A percentile compares a stretch with the other conserved stretches of the same genome.
Conservation (phyloP, 805 yeast genomes). For the Barnettozyma populi region DNA sequence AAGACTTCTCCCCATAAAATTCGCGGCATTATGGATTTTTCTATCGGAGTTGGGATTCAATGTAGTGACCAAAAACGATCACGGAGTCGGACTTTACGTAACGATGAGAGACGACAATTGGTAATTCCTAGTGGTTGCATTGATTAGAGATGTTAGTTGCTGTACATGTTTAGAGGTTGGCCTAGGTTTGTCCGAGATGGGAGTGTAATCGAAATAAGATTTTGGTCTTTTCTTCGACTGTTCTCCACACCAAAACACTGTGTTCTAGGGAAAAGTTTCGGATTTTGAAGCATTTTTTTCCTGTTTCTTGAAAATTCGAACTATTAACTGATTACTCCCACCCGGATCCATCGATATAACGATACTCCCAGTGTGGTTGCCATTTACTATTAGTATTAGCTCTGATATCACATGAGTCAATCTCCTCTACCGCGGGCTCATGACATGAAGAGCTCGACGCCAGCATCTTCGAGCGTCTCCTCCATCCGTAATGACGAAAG, state of each 20-base stretch:
- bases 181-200: too few species aligned
- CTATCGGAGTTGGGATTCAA: neutral
- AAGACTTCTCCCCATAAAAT: neutral
- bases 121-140: too few species aligned
- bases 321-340: neutral
- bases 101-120: too few species aligned
- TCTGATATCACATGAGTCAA: neutral
- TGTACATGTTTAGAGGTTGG: neutral
- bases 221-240: neutral
- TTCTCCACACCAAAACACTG: neutral
- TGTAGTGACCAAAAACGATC: neutral
- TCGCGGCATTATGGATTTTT: neutral
- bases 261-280: conserved; percentile 1
- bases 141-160: too few species aligned
- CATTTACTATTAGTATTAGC: neutral
- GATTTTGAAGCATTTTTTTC: conserved; percentile 9
- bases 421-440: neutral
- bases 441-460: neutral
- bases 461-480: neutral
- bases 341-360: neutral
- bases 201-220: neutral
- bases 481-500: conserved; percentile 1
- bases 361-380: neutral
- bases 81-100: neutral
- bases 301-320: neutral